phyloP scores from a whole-genome alignment of 2,329 filamentous ascomycete genomes.

The Nakataea oryzae region DNA sequence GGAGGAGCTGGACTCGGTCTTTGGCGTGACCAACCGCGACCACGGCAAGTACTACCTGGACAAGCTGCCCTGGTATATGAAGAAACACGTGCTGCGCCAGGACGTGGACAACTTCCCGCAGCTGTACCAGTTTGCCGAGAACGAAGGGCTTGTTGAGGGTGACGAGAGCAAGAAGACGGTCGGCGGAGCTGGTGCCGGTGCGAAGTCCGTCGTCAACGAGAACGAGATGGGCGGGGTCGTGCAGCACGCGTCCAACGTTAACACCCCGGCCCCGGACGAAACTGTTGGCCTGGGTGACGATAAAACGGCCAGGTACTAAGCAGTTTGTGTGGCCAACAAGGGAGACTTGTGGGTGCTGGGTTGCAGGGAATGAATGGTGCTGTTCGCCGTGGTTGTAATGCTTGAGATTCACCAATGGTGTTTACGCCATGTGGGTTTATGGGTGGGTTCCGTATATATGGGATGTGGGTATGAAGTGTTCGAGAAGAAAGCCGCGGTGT shows the following conservation, averaged over 20 bases:
- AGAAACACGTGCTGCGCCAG: conserved; percentile 1
- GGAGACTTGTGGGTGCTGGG: no score
- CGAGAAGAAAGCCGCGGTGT: no score
- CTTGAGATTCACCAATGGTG: no score
- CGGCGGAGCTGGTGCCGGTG: neutral
- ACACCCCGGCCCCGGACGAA: neutral
- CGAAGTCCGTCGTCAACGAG: neutral
- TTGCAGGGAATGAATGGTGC: no score
- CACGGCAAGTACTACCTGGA: conserved; percentile 2
- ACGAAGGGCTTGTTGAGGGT: neutral
- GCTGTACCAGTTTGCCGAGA: neutral
- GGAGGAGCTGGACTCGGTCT: conserved; percentile 24
- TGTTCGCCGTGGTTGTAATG: no score
- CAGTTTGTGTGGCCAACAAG: no score
- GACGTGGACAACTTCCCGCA: neutral
- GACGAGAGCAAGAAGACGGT: conserved; percentile 5
- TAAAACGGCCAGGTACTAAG: neutral
- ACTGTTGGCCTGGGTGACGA: neutral
- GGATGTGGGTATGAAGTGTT: no score
- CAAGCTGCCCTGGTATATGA: conserved; percentile 1
- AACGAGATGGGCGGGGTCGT: neutral
- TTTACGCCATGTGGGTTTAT: no score
- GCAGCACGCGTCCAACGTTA: neutral
- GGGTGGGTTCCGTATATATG: no score
- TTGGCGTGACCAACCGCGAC: conserved; percentile 11